phyloP scores from a whole-genome alignment of 1,284 basidiomycete species.

The Sphagnurus paluster region DNA sequence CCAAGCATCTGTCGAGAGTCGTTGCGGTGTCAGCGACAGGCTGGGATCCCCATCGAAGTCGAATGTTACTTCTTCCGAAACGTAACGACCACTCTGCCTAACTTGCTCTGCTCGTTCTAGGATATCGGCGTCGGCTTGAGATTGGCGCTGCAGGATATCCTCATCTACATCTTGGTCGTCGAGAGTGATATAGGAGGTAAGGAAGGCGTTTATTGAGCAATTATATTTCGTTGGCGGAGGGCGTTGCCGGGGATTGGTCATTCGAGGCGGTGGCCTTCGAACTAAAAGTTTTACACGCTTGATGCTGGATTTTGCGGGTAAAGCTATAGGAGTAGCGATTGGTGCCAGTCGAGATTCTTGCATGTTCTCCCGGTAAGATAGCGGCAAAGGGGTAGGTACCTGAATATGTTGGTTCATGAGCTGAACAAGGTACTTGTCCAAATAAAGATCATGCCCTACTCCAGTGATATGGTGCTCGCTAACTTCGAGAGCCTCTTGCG shows the following conservation, averaged over 20 bases:
- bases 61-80: constrained; percentile 34
- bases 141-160: constrained; percentile 43
- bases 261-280: constrained; percentile 56
- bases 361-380: constrained; percentile 2
- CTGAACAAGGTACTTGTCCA: background rate
- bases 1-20: constrained; percentile 48
- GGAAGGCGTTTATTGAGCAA: constrained; percentile 52
- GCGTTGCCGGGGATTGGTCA: constrained; percentile 69
- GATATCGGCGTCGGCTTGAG: constrained; percentile 49
- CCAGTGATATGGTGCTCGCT: background rate
- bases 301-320: constrained; percentile 32
- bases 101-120: constrained; percentile 55
- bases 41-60: constrained; percentile 22
- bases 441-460: background rate
- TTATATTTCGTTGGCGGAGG: constrained; percentile 53
- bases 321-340: too few species aligned
- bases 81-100: constrained; percentile 37
- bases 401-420: background rate
- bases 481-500: background rate
- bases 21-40: constrained; percentile 23
- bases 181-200: constrained; percentile 61
- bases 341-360: background rate
- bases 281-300: constrained; percentile 71
- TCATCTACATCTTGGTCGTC: constrained; percentile 49
- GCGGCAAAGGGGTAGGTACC: background rate